Evolutionary conservation across 1,284 basidiomycete species (phyloP).

Genomic region (Trichosporon sp.): DNA sequence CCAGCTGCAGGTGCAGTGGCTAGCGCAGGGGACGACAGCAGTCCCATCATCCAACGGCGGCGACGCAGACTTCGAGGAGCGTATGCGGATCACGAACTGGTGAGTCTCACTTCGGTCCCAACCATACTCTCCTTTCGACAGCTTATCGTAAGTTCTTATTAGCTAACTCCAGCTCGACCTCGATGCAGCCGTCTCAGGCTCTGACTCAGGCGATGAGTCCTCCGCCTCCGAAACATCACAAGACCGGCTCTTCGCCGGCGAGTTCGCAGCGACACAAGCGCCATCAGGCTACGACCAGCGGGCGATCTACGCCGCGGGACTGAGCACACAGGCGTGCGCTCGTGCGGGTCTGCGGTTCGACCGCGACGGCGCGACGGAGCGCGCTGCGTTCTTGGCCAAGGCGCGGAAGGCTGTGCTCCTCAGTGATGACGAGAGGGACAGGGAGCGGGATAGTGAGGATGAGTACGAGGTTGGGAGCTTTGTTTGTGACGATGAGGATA

Average conservation of each 20-base stretch:
- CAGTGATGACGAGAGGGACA: conserved; percentile 38
- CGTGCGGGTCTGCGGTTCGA: conserved; percentile 35
- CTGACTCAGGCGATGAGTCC: conserved; percentile 33
- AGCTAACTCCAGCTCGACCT: conserved; percentile 29
- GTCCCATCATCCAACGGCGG: not conserved
- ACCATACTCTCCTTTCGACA: too few relatives aligned
- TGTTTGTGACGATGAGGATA: conserved; percentile 37
- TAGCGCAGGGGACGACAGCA: not conserved
- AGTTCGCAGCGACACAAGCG: conserved; percentile 50
- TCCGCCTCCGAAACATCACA: conserved; percentile 44
- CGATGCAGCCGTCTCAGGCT: conserved; percentile 37
- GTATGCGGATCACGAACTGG: not conserved
- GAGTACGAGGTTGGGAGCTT: conserved; percentile 44
- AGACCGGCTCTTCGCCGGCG: conserved; percentile 47
- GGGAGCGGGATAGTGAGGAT: conserved; percentile 28
- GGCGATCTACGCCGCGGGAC: conserved; percentile 40
- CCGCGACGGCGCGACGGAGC: not conserved
- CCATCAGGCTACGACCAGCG: conserved; percentile 48
- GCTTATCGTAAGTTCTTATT: too few relatives aligned
- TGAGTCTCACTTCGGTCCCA: too few relatives aligned
- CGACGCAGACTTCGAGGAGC: not conserved
- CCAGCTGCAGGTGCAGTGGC: too few relatives aligned
- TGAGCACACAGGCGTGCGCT: conserved; percentile 36
- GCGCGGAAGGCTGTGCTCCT: conserved; percentile 39
- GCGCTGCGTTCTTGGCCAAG: conserved; percentile 34